phyloP scores from a whole-genome alignment of 169 alveolate species.

The Plasmodium reichenowi region DNA sequence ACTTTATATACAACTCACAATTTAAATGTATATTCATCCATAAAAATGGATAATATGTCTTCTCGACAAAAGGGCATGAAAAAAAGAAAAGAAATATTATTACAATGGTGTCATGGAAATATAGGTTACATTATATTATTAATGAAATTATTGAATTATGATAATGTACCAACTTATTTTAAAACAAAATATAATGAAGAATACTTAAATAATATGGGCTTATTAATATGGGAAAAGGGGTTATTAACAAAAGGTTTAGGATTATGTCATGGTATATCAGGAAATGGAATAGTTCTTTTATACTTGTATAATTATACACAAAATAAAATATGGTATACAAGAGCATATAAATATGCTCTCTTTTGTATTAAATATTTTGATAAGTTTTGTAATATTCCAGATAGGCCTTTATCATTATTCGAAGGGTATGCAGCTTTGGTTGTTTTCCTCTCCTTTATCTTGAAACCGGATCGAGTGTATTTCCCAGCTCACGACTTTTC shows the following conservation, averaged over 20 bases:
- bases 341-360: conserved; percentile 57
- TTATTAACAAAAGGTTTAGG: conserved; percentile 63
- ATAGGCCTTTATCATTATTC: conserved; percentile 49
- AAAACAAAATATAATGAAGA: conserved; percentile 17
- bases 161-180: conserved; percentile 30
- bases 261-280: conserved; percentile 68
- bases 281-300: conserved; percentile 39
- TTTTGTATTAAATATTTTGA: conserved; percentile 54
- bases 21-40: conserved; percentile 44
- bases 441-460: conserved; percentile 23
- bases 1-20: conserved; percentile 23
- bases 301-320: conserved; percentile 45
- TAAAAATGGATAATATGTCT: too few relatives aligned
- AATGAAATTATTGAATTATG: conserved; percentile 39
- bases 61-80: conserved; percentile 4
- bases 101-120: conserved; percentile 74
- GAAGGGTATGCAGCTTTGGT: conserved; percentile 64
- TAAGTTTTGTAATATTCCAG: conserved; percentile 39
- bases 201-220: conserved; percentile 54
- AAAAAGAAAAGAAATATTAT: conserved; percentile 28
- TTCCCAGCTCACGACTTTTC: conserved; percentile 47
- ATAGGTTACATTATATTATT: conserved; percentile 46
- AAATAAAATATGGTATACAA: conserved; percentile 42
- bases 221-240: conserved; percentile 47
- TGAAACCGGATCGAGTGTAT: conserved; percentile 29